Evolutionary conservation across 2,329 filamentous ascomycete genomes (phyloP), one percentile per base, ranked within the genome.

Genomic region (Davidsoniella eucalypti): DNA sequence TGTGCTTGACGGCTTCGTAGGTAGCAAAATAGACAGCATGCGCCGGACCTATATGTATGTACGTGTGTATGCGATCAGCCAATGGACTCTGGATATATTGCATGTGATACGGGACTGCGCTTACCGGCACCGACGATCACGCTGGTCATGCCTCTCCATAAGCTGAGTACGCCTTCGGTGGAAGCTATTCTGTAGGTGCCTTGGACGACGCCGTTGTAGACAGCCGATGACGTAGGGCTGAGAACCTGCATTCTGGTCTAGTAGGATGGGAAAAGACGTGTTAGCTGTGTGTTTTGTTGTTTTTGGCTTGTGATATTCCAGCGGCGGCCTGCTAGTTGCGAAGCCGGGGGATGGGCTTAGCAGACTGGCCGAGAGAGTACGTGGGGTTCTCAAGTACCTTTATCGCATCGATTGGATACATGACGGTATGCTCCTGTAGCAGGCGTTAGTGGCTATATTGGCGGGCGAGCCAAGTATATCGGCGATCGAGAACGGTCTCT

Each of bases 11-110:
- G 53, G 86, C 80, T 70, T 98, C 92, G 65, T 96, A 98, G 39
- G 92, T 96, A 50, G 88, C 90, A 66, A 98, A 98, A 65, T 98
- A 96, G 52, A 98, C 87, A 42, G 92, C 92, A 62, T 98, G 92
- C 54, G 92, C 92, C 58, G 92, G 92, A 57, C 90, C 90, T 94
- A 59, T 21, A 17, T n/a, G 12, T 14, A 2, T 3, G 26, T 9
- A 44, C 14, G 10, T 8, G 21, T n/a, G n/a, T 92, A 92, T 44
- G 39, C 53, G 44, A 53, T 58, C 47, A 56, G 57, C 57, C 57
- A 57, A 55, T 37, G 10, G n/a, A 2, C 23, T 23, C 21, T 23
- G 4, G 21, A 41, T 33, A 23, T 44, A 38, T 23, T 4, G 26
- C 21, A 23, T 23, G 17, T 23, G 25, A 17, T 16, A 23, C 16